These are phyloP conservation scores for Tetrapisispora iriomotensis DNA, from an alignment of 805 yeast genomes.

Conservation along the genomic window DNA sequence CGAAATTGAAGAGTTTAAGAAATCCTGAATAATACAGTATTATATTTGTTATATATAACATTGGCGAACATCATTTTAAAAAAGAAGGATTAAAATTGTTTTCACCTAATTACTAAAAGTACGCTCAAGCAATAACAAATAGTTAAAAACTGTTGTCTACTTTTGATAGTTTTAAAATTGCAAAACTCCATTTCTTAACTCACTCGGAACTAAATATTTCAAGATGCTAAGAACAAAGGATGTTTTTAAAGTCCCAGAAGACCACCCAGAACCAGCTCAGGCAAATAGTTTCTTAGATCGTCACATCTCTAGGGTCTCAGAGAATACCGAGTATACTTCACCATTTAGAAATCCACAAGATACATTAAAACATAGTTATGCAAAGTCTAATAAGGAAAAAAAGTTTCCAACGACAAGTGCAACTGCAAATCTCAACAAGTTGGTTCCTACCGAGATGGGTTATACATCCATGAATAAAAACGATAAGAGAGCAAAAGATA, in stretches of 20 bases:
- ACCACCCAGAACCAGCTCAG: not conserved
- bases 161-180: too few relatives aligned
- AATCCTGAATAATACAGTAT: too few relatives aligned
- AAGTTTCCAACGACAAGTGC: slow-evolving; percentile 26
- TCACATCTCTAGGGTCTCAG: not conserved
- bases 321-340: slow-evolving; percentile 4
- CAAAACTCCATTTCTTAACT: too few relatives aligned
- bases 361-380: not conserved
- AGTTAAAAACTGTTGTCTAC: too few relatives aligned
- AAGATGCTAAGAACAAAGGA: not conserved
- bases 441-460: slow-evolving; percentile 19
- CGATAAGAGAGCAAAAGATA: slow-evolving; percentile 23
- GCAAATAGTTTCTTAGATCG: not conserved
- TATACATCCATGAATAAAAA: slow-evolving; percentile 14
- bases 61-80: too few relatives aligned
- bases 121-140: too few relatives aligned
- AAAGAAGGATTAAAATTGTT: too few relatives aligned
- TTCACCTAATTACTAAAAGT: too few relatives aligned
- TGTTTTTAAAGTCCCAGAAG: not conserved
- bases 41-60: too few relatives aligned
- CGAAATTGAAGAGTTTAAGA: too few relatives aligned
- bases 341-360: slow-evolving; percentile 8
- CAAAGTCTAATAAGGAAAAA: slow-evolving; percentile 1
- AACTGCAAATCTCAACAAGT: slow-evolving; percentile 13
- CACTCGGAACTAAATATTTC: not conserved